Base-by-base conservation (phyloP, 2,329 filamentous ascomycete genomes). In the Aspergillus ruber region DNA sequence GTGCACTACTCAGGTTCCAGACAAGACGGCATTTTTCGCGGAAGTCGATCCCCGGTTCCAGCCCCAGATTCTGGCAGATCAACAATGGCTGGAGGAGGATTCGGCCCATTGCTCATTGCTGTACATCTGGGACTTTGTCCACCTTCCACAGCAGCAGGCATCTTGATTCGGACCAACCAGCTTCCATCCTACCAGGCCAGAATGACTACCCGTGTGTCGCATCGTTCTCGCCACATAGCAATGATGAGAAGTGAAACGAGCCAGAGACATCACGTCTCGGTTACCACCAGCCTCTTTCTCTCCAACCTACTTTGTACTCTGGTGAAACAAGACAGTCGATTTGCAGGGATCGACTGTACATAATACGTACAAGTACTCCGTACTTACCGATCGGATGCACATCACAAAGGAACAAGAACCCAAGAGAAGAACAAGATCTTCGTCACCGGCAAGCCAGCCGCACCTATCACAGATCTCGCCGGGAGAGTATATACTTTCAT, bases 401-500 rank as follows among this genome's bases (percentile, higher is more conserved):
- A 39, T 21, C 36, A 39, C 36, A 39, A 18, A 36, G 25, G 25
- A 29, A 29, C 25, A 29, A 29, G 9, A 29, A 29, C 25, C 36
- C 10, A 17, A 7, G 18, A 20, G 36, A 39, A 10, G 42, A 46
- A 45, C 42, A 45, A 32, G 40, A 32, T 47, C 44, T 49, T 46
- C 46, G 43, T 42, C 47, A 33, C 45, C 46, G 45, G 47, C 45
- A 25, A 42, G 45, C 44, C 45, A 43, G 48, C 47, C 45, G 51
- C 45, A 48, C 51, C 48, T 53, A 55, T 55, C 48, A 45, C 13
- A 45, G 38, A 23, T 41, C 33, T 36, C 46, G 50, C 27, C 44
- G 49, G 40, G 18, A 51, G 53, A 43, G 10, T 6, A 17, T 2
- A 20, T 8, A 39, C 36, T 13, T 20, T 12, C 15, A 9, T 39